Conservation (phyloP, 2,329 filamentous ascomycete species). For the Cercospora sp. region DNA sequence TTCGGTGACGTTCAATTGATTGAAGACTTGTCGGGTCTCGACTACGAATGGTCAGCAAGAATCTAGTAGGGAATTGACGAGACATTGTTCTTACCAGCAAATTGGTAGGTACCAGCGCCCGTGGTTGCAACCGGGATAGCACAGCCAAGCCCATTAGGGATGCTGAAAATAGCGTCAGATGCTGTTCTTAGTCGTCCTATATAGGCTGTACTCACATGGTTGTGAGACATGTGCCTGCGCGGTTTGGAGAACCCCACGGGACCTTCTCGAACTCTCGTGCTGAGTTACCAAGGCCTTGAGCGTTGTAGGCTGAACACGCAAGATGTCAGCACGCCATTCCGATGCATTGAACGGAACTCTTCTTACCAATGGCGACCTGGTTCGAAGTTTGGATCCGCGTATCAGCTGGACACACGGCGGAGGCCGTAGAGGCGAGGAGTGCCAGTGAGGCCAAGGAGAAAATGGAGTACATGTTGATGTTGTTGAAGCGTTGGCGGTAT, state of each 20-base stretch:
- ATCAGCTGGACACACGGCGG: conserved; percentile 3
- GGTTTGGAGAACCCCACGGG: conserved; percentile 22
- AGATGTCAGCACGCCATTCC: background rate
- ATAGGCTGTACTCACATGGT: conserved; percentile 13
- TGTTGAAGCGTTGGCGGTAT: background rate
- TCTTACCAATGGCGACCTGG: conserved; percentile 8
- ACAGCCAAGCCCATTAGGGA: conserved; percentile 19
- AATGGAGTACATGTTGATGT: background rate
- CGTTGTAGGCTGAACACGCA: conserved; percentile 16
- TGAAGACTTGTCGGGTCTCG: conserved; percentile 23
- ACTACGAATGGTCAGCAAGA: conserved; percentile 1
- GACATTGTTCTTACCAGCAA: conserved; percentile 6
- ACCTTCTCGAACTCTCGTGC: conserved; percentile 16
- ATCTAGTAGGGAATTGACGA: background rate
- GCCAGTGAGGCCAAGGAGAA: background rate
- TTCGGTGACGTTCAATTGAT: conserved; percentile 13
- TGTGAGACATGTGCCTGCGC: conserved; percentile 13
- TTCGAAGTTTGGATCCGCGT: conserved; percentile 1
- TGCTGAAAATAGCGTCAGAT: conserved; percentile 10
- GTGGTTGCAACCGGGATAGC: conserved; percentile 24
- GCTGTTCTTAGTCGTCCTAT: background rate
- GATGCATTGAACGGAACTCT: background rate
- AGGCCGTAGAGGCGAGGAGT: background rate
- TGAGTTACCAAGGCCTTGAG: conserved; percentile 8
- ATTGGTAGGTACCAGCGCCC: conserved; percentile 22